Evolutionary conservation across 208 protist species (phyloP).

Genomic region (Trypanosoma cruzi): DNA sequence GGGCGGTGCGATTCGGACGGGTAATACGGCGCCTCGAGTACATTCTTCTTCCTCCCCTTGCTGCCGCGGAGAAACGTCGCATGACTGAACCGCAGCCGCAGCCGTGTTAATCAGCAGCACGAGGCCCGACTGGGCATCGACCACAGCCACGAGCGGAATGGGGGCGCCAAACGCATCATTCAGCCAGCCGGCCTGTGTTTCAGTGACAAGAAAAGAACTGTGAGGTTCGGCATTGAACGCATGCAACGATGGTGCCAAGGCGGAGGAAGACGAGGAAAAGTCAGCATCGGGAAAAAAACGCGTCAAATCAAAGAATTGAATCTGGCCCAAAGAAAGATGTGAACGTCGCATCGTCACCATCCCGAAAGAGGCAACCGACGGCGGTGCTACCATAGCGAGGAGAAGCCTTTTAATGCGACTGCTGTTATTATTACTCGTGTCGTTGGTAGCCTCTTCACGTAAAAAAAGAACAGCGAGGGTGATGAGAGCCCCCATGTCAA

Average conservation of each 20-base stretch:
- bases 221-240: slow-evolving; percentile 4
- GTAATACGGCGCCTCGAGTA: slow-evolving; percentile 16
- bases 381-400: slow-evolving; percentile 46
- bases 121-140: slow-evolving; percentile 5
- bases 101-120: slow-evolving; percentile 22
- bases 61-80: neutral
- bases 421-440: neutral
- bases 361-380: slow-evolving; percentile 29
- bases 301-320: slow-evolving; percentile 58
- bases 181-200: neutral
- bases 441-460: slow-evolving; percentile 8
- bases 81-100: neutral
- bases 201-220: neutral
- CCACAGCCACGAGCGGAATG: slow-evolving; percentile 10
- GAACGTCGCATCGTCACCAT: slow-evolving; percentile 19
- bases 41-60: neutral
- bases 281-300: slow-evolving; percentile 2
- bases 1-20: slow-evolving; percentile 11
- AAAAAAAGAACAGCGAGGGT: slow-evolving; percentile 45
- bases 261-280: neutral
- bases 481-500: neutral
- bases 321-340: slow-evolving; percentile 50
- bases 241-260: slow-evolving; percentile 2
- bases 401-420: slow-evolving; percentile 14
- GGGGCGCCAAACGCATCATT: slow-evolving; percentile 1